Evolutionary conservation across 768 basidiomycete genomes (phyloP), one percentile per base, ranked within the genome.

Genomic region (Melanogaster broomeanus): DNA sequence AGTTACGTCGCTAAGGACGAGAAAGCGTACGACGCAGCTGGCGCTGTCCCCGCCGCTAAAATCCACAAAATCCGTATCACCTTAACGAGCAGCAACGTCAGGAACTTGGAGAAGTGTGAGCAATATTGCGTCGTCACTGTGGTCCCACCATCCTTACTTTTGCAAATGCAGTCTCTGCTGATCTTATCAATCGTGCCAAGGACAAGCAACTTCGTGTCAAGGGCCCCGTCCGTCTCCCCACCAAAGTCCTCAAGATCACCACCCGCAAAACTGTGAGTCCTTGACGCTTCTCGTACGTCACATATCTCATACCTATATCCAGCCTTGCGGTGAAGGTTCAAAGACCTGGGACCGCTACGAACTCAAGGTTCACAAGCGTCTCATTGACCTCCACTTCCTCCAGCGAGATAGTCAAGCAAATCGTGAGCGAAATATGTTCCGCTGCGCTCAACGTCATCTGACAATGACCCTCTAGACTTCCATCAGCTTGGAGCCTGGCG

Each of bases 281-380:
- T 25, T 12, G 18, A 6, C 25, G 0, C 9, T 21, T 30, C 11
- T 53, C 30, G 16, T 55, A 1, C 7, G 4, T 15, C 27, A 4
- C 4, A 48, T 48, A 33, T 22, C 55, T 45, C 34, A 51, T 41
- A 39, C 16, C 53, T 42, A 19, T 3, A 21, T 42, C 9, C 63
- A 97, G 92, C 91, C 97, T 75, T 98, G 97, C 69, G 97, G 97
- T 92, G 97, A 98, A 77, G 97, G 97, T 81, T 98, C 97, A 63
- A 99, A 99, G 87, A 99, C 97, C 70, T 99, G 97, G 97, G 97
- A 99, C 77, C 87, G 92, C 65, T 98, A 94, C 77, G 96, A 99
- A 77, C 87, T 99, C 77, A 95, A 95, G 81, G 81, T 99, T 56
- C 96, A 99, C 88, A 99, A 99, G 80, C 91, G 97, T 67, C 82